Percentiles rank a stretch among this genome's conserved stretches.
phyloP scores from a whole-genome alignment of 2,329 filamentous ascomycete species.

The Orbilia oligospora region DNA sequence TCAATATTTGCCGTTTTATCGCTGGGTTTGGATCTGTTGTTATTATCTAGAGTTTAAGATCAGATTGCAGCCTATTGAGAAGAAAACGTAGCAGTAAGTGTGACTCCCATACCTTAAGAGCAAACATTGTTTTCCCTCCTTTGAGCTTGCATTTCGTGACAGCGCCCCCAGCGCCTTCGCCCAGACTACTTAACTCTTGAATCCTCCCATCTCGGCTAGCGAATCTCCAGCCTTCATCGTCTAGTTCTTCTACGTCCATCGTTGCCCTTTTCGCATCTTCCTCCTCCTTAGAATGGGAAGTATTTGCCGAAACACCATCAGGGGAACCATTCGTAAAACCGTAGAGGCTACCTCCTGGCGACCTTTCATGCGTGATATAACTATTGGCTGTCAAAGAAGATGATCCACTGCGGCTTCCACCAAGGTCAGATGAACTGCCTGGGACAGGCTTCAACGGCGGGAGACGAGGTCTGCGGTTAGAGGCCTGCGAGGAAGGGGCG shows the following conservation, averaged over 20 bases:
- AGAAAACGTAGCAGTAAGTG: neutral
- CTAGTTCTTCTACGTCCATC: conserved; percentile 88
- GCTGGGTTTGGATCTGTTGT: conserved; percentile 98
- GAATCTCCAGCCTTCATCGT: conserved; percentile 94
- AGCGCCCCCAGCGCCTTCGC: conserved; percentile 94
- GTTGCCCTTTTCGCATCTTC: conserved; percentile 61
- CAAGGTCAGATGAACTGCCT: conserved; percentile 46
- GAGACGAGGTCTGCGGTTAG: conserved; percentile 43
- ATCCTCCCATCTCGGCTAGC: conserved; percentile 91
- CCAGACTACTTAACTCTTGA: conserved; percentile 86
- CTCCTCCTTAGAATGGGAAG: conserved; percentile 57
- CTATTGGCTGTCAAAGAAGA: conserved; percentile 49
- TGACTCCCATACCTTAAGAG: conserved; percentile 80
- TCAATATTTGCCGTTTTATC: conserved; percentile 97
- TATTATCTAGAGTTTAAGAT: conserved; percentile 78
- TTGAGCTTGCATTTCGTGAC: conserved; percentile 92
- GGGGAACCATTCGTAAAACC: conserved; percentile 59
- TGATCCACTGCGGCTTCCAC: conserved; percentile 29
- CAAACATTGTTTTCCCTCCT: conserved; percentile 93
- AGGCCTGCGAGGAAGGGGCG: conserved; percentile 57
- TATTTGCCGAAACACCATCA: conserved; percentile 50
- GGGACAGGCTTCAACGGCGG: conserved; percentile 48
- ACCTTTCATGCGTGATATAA: conserved; percentile 54
- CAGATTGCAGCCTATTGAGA: conserved; percentile 12
- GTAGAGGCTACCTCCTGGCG: conserved; percentile 54